Percentiles rank a stretch among this genome's conserved stretches.
phyloP scores from a whole-genome alignment of 192 early-diverging fungal genomes.

The Coemansia sp. region DNA sequence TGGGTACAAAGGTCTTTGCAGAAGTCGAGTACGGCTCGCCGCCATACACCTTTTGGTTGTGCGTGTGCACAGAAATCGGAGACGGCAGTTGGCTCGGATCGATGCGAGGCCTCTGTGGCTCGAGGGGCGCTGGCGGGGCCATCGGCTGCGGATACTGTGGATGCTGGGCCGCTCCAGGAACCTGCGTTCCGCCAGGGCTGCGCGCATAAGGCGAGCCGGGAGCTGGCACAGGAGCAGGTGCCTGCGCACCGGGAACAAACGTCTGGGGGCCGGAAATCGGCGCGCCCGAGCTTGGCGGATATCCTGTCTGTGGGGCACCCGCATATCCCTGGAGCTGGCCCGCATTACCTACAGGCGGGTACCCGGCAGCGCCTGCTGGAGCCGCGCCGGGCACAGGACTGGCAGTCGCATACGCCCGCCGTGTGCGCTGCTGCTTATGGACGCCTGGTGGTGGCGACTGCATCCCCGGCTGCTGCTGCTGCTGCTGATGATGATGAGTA shows the following conservation, averaged over 20 bases:
- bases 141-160: conserved; percentile 35
- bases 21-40: conserved; percentile 69
- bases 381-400: conserved; percentile 10
- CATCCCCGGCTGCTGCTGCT: conserved; percentile 17
- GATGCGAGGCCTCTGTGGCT: conserved; percentile 63
- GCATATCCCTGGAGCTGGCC: conserved; percentile 27
- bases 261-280: conserved; percentile 37
- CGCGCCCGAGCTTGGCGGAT: conserved; percentile 21
- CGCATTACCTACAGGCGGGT: conserved; percentile 13
- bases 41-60: conserved; percentile 71
- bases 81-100: conserved; percentile 95
- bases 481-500: conserved; percentile 26
- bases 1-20: conserved; percentile 66
- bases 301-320: conserved; percentile 19
- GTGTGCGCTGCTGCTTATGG: conserved; percentile 34
- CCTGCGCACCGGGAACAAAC: conserved; percentile 45
- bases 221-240: conserved; percentile 27
- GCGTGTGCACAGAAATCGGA: conserved; percentile 77
- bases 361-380: conserved; percentile 15
- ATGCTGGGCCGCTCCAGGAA: conserved; percentile 13
- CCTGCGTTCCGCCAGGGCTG: conserved; percentile 18
- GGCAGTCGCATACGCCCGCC: conserved; percentile 25
- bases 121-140: conserved; percentile 38
- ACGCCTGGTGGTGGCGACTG: conserved; percentile 25
- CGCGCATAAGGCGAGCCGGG: conserved; percentile 22